Conservation (phyloP, 768 basidiomycete genomes). For the Tephrocybe sp. region DNA sequence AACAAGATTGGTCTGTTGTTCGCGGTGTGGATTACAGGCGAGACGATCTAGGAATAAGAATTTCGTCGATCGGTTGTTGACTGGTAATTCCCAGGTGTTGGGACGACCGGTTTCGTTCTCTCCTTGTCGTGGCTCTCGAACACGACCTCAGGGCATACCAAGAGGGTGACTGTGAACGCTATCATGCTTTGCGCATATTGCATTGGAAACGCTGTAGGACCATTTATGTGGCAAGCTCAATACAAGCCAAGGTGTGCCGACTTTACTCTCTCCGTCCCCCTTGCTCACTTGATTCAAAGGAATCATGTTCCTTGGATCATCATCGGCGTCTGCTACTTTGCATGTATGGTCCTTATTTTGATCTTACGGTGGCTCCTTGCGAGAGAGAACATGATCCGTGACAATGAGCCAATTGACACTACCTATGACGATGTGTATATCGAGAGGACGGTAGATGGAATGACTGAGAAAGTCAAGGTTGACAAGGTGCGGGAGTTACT, state of each 20-base stretch:
- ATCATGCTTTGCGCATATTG: slow-evolving; percentile 73
- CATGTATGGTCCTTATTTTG: slow-evolving; percentile 48
- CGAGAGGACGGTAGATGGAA: slow-evolving; percentile 54
- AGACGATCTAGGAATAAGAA: no score
- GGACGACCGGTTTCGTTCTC: slow-evolving; percentile 49
- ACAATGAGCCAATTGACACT: slow-evolving; percentile 51
- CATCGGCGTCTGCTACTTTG: slow-evolving; percentile 62
- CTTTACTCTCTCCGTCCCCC: not conserved
- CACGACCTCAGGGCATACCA: slow-evolving; percentile 73
- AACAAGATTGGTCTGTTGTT: slow-evolving; percentile 68
- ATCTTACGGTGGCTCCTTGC: slow-evolving; percentile 53
- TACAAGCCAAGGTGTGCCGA: slow-evolving; percentile 58
- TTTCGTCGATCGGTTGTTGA: no score
- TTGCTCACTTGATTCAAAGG: slow-evolving; percentile 28
- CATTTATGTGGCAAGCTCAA: slow-evolving; percentile 74
- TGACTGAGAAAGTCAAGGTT: slow-evolving; percentile 52
- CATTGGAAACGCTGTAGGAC: slow-evolving; percentile 64
- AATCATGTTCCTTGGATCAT: slow-evolving; percentile 79
- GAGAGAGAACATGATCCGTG: slow-evolving; percentile 64
- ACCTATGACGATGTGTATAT: slow-evolving; percentile 65
- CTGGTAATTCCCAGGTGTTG: slow-evolving; percentile 13
- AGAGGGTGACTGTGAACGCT: slow-evolving; percentile 68
- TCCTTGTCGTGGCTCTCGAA: slow-evolving; percentile 63
- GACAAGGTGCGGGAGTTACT: slow-evolving; percentile 74
- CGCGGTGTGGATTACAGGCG: slow-evolving; percentile 54